Conservation (phyloP, 257 asterid genomes). For the Cynanchum wilfordii region DNA sequence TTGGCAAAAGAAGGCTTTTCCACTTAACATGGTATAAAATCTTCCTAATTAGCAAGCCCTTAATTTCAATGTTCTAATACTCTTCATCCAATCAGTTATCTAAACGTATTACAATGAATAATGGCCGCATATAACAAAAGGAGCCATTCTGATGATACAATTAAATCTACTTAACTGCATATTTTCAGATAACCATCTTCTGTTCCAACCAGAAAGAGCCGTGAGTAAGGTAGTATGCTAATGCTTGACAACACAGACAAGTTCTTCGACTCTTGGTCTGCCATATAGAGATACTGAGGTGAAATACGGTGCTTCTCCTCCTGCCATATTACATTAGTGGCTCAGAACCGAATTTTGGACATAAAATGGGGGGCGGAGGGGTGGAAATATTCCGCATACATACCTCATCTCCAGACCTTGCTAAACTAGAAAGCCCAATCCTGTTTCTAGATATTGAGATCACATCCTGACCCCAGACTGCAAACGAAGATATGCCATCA, state of each 20-base stretch:
- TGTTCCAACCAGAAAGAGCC: conserved; percentile 88
- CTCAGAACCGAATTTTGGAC: not conserved
- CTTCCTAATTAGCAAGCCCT: not conserved
- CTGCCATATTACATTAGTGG: conserved; percentile 32
- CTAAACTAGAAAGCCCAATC: conserved; percentile 72
- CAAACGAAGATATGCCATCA: conserved; percentile 81
- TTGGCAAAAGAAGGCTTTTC: not conserved
- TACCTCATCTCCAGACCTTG: conserved; percentile 64
- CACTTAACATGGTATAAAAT: not conserved
- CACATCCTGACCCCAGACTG: conserved; percentile 87
- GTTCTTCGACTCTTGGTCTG: conserved; percentile 78
- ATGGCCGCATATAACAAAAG: not conserved
- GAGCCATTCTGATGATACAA: not conserved
- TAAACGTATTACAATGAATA: not conserved
- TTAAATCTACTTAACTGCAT: conserved; percentile 46
- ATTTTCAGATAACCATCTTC: conserved; percentile 82
- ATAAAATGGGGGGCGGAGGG: not conserved
- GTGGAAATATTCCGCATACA: not conserved
- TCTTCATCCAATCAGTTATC: not conserved
- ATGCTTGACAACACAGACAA: conserved; percentile 67
- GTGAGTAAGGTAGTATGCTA: conserved; percentile 66
- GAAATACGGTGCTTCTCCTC: conserved; percentile 50
- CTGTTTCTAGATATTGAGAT: conserved; percentile 75
- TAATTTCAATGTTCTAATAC: not conserved
- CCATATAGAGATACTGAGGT: conserved; percentile 74